These are phyloP conservation scores for Gaultheria prostrata DNA, from an alignment of 148 eudicot species.

Conservation along the genomic window DNA sequence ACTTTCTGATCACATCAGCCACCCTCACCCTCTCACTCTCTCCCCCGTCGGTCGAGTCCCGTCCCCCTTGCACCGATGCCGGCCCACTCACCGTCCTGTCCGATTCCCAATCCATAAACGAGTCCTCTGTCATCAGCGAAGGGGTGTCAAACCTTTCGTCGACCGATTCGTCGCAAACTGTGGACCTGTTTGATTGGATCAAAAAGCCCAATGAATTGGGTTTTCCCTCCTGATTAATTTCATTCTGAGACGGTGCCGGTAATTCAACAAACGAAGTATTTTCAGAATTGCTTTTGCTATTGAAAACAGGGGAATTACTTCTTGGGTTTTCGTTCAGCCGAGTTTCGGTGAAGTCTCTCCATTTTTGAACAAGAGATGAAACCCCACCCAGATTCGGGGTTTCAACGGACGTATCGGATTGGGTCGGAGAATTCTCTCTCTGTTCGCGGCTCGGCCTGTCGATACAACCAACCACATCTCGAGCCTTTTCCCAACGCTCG, in stretches of 20 bases:
- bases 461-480: constrained; percentile 4
- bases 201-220: not conserved
- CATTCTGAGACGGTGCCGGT: not conserved
- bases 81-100: constrained; percentile 22
- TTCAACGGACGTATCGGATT: constrained; percentile 16
- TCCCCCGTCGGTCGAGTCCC: constrained; percentile 19
- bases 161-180: not conserved
- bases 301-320: not conserved
- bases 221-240: too few relatives aligned
- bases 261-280: not conserved
- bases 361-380: constrained; percentile 64
- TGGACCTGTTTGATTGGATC: not conserved
- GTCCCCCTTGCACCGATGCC: constrained; percentile 13
- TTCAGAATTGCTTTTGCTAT: not conserved
- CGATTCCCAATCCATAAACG: constrained; percentile 32
- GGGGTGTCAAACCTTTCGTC: constrained; percentile 17
- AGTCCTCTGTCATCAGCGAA: constrained; percentile 16
- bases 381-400: constrained; percentile 45
- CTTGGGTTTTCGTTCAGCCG: not conserved
- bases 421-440: constrained; percentile 19
- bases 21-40: constrained; percentile 59
- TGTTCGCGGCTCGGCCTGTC: not conserved
- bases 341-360: constrained; percentile 41
- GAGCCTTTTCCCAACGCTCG: constrained; percentile 24
- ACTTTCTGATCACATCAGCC: constrained; percentile 55